phyloP scores from a whole-genome alignment of 495 filamentous ascomycete species.

The Lasiosphaeria ovina region DNA sequence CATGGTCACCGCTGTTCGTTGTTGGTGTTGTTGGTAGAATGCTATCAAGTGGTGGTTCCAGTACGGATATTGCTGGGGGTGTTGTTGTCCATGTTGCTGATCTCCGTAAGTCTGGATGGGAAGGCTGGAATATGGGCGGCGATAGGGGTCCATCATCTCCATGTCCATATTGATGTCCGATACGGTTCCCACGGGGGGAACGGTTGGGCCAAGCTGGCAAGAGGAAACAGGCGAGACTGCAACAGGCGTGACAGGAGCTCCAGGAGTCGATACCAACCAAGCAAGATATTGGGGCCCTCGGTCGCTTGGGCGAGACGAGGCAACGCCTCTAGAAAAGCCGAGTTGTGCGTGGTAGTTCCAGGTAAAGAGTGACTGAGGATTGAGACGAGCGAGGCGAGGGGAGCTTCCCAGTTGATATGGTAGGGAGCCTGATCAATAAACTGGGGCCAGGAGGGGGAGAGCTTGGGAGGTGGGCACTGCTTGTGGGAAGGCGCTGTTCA shows the following conservation, averaged over 20 bases:
- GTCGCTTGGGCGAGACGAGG: neutral
- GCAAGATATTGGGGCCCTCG: neutral
- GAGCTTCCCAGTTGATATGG: conserved; percentile 17
- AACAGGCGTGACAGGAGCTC: no score
- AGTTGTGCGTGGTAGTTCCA: neutral
- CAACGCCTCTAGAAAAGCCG: neutral
- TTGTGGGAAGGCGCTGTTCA: conserved; percentile 18
- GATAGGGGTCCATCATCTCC: conserved; percentile 32
- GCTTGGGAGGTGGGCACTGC: conserved; percentile 14
- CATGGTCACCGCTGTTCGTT: conserved; percentile 25
- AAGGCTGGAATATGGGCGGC: conserved; percentile 23
- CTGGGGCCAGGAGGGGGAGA: conserved; percentile 21
- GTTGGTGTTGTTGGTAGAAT: conserved; percentile 32
- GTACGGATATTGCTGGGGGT: conserved; percentile 25
- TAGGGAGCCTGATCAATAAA: conserved; percentile 22
- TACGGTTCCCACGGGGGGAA: neutral
- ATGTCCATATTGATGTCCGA: conserved; percentile 22
- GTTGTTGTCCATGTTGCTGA: conserved; percentile 17
- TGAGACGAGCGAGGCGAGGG: conserved; percentile 24
- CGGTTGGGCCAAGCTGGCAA: neutral
- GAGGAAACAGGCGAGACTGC: neutral
- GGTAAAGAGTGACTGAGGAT: conserved; percentile 48
- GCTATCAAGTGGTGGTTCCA: conserved; percentile 31
- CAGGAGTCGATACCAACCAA: neutral
- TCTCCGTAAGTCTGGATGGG: conserved; percentile 20